These are phyloP conservation scores for Aurifilum marmelostoma DNA, from an alignment of 2,329 filamentous ascomycete genomes.

Conservation along the genomic window DNA sequence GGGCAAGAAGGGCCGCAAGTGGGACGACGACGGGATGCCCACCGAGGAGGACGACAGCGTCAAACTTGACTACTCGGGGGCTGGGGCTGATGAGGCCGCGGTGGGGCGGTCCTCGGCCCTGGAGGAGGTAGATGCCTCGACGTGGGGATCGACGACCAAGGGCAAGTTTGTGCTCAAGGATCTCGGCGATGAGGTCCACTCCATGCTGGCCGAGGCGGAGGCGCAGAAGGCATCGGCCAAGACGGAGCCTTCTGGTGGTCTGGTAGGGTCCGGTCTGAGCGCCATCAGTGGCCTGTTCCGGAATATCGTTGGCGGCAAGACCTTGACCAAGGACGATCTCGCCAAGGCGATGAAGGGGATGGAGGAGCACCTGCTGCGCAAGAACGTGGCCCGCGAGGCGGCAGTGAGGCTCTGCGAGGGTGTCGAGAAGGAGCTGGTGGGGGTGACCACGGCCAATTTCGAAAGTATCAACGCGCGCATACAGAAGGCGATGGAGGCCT, in stretches of 20 bases:
- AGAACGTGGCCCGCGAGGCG: conserved; percentile 95
- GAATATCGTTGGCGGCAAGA: conserved; percentile 94
- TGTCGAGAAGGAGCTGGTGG: conserved; percentile 86
- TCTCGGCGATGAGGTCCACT: conserved; percentile 89
- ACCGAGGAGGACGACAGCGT: conserved; percentile 81
- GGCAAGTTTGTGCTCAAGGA: conserved; percentile 95
- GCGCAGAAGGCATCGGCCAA: conserved; percentile 56
- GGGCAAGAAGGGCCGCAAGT: conserved; percentile 84
- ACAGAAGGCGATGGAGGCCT: conserved; percentile 85
- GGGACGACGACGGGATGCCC: conserved; percentile 86
- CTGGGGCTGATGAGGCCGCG: conserved; percentile 56
- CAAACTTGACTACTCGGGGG: conserved; percentile 86
- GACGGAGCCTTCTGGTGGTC: conserved; percentile 58
- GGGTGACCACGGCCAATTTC: conserved; percentile 89
- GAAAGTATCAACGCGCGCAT: conserved; percentile 86
- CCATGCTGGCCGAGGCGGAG: conserved; percentile 82
- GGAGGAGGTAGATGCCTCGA: conserved; percentile 74
- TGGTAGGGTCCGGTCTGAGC: conserved; percentile 79
- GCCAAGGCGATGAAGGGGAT: conserved; percentile 93
- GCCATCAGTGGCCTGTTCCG: conserved; percentile 88
- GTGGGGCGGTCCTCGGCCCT: conserved; percentile 61
- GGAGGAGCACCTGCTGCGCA: conserved; percentile 91
- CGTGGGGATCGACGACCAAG: conserved; percentile 86
- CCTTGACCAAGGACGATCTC: conserved; percentile 83
- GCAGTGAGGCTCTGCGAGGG: conserved; percentile 88